phyloP scores from a whole-genome alignment of 169 alveolate species.

The Plasmodium reichenowi region DNA sequence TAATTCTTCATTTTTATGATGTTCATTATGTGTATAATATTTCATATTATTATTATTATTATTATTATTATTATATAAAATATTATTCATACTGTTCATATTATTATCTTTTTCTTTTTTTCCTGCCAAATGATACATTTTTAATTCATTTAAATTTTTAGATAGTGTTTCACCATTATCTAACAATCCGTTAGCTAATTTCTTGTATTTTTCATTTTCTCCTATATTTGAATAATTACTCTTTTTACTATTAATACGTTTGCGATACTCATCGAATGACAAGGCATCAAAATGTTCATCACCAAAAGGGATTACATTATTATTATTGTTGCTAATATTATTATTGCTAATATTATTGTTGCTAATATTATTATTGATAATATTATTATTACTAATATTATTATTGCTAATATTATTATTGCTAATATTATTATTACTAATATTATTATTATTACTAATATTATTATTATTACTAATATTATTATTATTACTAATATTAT shows the following conservation, averaged over 20 bases:
- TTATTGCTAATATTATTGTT: not conserved
- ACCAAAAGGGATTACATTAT: not conserved
- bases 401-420: not conserved
- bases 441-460: not conserved
- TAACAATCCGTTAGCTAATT: not conserved
- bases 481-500: not conserved
- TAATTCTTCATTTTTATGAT: constrained; percentile 25
- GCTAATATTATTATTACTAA: not conserved
- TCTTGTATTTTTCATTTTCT: not conserved
- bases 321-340: not conserved
- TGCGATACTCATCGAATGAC: constrained; percentile 2
- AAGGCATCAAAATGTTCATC: constrained; percentile 12
- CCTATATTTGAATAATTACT: constrained; percentile 1
- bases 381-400: not conserved
- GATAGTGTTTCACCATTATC: not conserved
- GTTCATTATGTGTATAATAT: constrained; percentile 7
- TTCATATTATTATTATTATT: not conserved
- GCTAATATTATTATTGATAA: not conserved
- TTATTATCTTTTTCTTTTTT: not conserved
- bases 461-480: not conserved
- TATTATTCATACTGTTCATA: too few species aligned
- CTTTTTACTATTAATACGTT: not conserved
- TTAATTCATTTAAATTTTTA: not conserved
- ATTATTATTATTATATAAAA: too few species aligned
- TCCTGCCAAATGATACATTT: not conserved